Evolutionary conservation across 108 stramenopile genomes (phyloP), one percentile per base, ranked within the genome.

Genomic region (Fistulifera solaris): DNA sequence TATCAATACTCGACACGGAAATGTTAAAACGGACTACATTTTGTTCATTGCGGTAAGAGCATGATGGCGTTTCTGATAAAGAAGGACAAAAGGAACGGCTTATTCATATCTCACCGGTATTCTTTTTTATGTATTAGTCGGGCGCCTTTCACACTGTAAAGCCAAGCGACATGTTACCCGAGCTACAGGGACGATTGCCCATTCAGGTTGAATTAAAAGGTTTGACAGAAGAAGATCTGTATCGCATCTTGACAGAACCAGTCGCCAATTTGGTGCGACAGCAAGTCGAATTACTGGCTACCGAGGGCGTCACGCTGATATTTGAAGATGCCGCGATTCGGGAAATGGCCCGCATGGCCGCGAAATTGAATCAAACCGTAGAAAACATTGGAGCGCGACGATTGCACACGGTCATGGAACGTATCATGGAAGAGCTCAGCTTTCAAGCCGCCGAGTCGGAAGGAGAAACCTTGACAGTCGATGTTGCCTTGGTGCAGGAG

Each of bases 341-440:
- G 44, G 94, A 98, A 76, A 96, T 99, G 57, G 98, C 98, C 16
- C 80, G 83, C 51, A 85, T 86, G 45, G 90, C 94, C 21, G 89
- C 95, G 2, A 65, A 71, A 62, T 71, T 96, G 47, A 99, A 99
- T 85, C 89, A 87, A 62, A 93, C 89, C 0, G 94, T 99, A 4
- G 98, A 99, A 71, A 99, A 99, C 72, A 98, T 99, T 67, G 98
- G 98, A 23, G 97, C 98, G 13, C 63, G 98, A 26, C 73, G 98
- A 54, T 73, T 99, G 49, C 96, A 97, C 71, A 96, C 98, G 11
- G 93, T 97, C 16, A 80, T 99, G 61, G 98, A 99, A 68, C 80
- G 97, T 13, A 91, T 99, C 41, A 87, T 99, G 73, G 97, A 99
- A 66, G 86, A 90, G 46, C 86, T 99, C 31, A 91, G 88, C 63